Evolutionary conservation across 2,329 filamentous ascomycete species (phyloP), one percentile per base, ranked within the genome.

Genomic region (Exophiala mesophila): DNA sequence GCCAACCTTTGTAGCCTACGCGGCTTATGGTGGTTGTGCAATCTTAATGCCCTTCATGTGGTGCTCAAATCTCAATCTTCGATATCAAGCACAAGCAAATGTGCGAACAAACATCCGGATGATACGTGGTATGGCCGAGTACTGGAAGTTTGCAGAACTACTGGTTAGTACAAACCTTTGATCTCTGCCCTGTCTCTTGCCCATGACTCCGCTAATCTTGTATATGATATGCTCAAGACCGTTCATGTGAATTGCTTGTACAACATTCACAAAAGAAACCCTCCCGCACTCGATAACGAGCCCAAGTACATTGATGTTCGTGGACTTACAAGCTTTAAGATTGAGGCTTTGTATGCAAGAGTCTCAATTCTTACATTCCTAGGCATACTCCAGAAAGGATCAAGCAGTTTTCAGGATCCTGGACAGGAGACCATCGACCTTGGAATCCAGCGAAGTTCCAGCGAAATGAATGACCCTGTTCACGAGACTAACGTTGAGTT

Each of bases 71-170:
- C 12, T 16, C 6, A 3, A 12, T 9, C 9, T 46, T 1, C 36
- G 21, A 19, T n/a, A 46, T 15, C 28, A 33, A 17, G 34, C 38
- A n/a, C 19, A 33, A 7, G 9, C 12, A 4, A 41, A 46, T 23
- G 33, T 46, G 9, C 18, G 5, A 33, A 23, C 34, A 3, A 46
- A 46, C 16, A n/a, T 41, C 16, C 33, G 18, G 17, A 28, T 41
- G 33, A 41, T 46, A 10, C 38, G 28, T 12, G 31, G 17, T 8
- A 13, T 46, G 31, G 37, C 21, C 23, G 40, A 29, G 19, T 41
- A 45, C 17, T 46, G 43, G 43, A 46, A 26, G 33, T 46, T 46
- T 18, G 17, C 29, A 3, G 38, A 37, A 10, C 17, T 45, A n/a
- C 29, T 45, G 37, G 38, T 45, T 29, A 20, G 42, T 12, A 16